Base-by-base conservation (phyloP, 2,329 filamentous ascomycete species). In the Macrophomina tecta region DNA sequence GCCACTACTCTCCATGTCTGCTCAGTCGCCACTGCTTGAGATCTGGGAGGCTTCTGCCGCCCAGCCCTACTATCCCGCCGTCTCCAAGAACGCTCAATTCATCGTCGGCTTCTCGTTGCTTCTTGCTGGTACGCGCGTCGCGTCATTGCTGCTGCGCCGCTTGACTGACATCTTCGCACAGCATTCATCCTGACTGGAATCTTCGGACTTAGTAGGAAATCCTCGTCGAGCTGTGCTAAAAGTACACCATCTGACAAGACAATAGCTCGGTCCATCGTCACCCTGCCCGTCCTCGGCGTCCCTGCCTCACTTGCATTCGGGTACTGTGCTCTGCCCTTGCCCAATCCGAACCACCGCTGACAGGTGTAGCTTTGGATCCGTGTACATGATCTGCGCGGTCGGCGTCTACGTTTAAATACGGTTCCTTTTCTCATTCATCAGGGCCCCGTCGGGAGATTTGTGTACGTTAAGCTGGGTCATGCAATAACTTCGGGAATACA, bases 321-420 rank as follows among this genome's bases (percentile, higher is more conserved):
- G 94, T 98, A 68, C 28, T 45, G 82, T 46, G 56, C 63, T 58
- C 53, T 63, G 60, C 16, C 14, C 64, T 34, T 36, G 18, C 28
- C 40, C n/a, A 8, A 16, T 5, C 56, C 48, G 60, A 58, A 67
- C 64, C 30, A 49, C 56, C 42, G 51, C 68, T 72, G 38, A 72
- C 46, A n/a, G 23, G 23, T 11, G n/a, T 76, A 97, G 94, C 61
- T 91, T 97, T 80, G 95, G 95, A 73, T 90, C 94, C 61, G 93
- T 99, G 53, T 97, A 95, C 82, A 97, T 97, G 91, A 98, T 99
- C 82, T 99, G 95, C 82, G 95, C 94, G 68, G 95, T 95, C 78
- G 95, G 95, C 79, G 95, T 99, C 77, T 98, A 99, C 89, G 93
- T 99, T 80, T 99, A 88, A 82, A 63, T 23, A 40, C 73, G 70